phyloP scores from a whole-genome alignment of 169 alveolate genomes.

The Ichthyophthirius multifiliis region DNA sequence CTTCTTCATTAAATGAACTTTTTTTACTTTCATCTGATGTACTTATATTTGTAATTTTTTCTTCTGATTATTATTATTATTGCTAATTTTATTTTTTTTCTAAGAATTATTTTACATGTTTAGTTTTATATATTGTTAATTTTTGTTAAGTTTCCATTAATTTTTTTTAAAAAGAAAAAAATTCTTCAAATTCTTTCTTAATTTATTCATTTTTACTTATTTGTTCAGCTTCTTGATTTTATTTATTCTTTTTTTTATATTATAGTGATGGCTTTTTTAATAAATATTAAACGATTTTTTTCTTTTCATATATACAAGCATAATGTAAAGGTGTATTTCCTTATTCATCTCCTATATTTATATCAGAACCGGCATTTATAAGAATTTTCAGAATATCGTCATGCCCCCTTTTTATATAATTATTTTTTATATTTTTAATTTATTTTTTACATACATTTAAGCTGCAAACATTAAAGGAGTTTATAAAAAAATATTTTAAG shows the following conservation, averaged over 20 bases:
- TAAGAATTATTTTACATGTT: no score
- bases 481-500: not conserved
- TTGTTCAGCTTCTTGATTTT: constrained; percentile 32
- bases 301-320: constrained; percentile 24
- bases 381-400: not conserved
- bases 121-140: not conserved
- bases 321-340: constrained; percentile 47
- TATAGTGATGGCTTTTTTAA: constrained; percentile 28
- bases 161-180: not conserved
- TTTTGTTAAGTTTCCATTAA: not conserved
- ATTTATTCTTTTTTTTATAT: constrained; percentile 14
- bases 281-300: constrained; percentile 29
- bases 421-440: not conserved
- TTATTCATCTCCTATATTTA: constrained; percentile 32
- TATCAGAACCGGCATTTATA: constrained; percentile 42
- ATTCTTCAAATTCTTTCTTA: constrained; percentile 27
- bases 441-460: not conserved
- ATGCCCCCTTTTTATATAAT: not conserved
- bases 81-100: no score
- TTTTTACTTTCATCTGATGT: constrained; percentile 55
- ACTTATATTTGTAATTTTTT: not conserved
- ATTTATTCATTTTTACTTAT: not conserved
- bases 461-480: constrained; percentile 4
- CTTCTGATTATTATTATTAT: no score
- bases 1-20: constrained; percentile 57